Percentiles rank a stretch among this genome's conserved stretches.
phyloP scores from a whole-genome alignment of 2,329 filamentous ascomycete species.

The Neophaeococcomyces aloes region DNA sequence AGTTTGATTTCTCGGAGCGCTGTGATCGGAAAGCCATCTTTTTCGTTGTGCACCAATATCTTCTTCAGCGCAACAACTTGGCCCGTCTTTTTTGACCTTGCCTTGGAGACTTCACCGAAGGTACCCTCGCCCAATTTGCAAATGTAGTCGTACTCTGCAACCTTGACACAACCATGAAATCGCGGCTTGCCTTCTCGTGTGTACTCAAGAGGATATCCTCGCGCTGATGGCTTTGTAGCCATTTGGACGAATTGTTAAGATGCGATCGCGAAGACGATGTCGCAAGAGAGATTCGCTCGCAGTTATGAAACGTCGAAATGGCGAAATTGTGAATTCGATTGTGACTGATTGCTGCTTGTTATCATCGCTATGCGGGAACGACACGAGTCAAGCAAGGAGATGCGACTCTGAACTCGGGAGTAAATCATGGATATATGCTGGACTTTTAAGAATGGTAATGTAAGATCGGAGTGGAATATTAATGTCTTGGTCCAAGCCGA shows the following conservation, averaged over 20 bases:
- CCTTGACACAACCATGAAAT: constrained; percentile 69
- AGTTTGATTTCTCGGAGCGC: constrained; percentile 96
- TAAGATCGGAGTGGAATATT: too few relatives aligned
- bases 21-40: constrained; percentile 98
- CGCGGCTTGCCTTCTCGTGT: constrained; percentile 40
- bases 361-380: not conserved
- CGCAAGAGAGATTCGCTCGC: not conserved
- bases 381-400: not conserved
- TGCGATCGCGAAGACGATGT: not conserved
- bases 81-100: constrained; percentile 63
- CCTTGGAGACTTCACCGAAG: constrained; percentile 91
- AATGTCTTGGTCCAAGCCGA: too few relatives aligned
- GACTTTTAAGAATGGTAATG: not conserved
- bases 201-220: constrained; percentile 34
- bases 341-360: not conserved
- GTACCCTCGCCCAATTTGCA: constrained; percentile 75
- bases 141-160: constrained; percentile 29
- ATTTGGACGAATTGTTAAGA: not conserved
- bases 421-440: not conserved
- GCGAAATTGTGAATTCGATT: not conserved
- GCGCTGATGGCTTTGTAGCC: constrained; percentile 5
- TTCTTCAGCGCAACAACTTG: constrained; percentile 84
- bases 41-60: constrained; percentile 99
- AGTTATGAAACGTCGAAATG: not conserved
- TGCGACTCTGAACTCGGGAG: not conserved